Evolutionary conservation across 139 green algal species (phyloP).

Genomic region (Chlorella sorokiniana): DNA sequence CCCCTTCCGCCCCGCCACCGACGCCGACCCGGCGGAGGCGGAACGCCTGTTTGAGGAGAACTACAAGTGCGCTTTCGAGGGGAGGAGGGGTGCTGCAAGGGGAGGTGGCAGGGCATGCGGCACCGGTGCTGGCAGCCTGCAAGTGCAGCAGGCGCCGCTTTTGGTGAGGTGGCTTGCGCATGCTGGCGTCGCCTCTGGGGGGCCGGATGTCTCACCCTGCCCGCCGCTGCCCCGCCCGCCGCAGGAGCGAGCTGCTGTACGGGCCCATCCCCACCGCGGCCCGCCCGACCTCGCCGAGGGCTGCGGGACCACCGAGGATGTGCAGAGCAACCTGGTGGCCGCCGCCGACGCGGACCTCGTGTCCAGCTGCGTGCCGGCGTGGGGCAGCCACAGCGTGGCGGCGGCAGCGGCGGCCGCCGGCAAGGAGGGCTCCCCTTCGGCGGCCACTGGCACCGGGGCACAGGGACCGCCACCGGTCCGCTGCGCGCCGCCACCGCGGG

Average conservation of each 20-base stretch:
- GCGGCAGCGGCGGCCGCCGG: background rate
- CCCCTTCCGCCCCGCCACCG: constrained; percentile 35
- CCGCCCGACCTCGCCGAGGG: background rate
- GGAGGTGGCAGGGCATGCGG: background rate
- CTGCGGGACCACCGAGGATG: background rate
- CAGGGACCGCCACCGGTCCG: background rate
- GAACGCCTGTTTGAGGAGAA: constrained; percentile 21
- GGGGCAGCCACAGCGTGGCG: background rate
- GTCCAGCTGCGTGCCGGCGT: background rate
- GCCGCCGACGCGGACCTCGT: background rate
- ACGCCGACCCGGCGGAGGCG: constrained; percentile 17
- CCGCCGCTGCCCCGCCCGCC: background rate
- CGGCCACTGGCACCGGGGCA: background rate
- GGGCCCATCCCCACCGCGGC: background rate
- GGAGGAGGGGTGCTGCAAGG: background rate
- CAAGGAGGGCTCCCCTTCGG: background rate
- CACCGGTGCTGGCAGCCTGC: background rate
- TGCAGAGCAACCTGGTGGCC: constrained; percentile 25
- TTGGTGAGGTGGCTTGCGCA: too few species aligned
- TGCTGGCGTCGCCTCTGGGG: too few species aligned
- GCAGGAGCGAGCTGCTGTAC: constrained; percentile 3
- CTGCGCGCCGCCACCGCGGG: background rate
- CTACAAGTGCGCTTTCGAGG: background rate
- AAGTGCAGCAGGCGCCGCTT: too few species aligned
- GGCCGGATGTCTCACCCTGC: background rate